Conservation (phyloP, 192 early-diverging fungal genomes). For the Diversispora epigaea region DNA sequence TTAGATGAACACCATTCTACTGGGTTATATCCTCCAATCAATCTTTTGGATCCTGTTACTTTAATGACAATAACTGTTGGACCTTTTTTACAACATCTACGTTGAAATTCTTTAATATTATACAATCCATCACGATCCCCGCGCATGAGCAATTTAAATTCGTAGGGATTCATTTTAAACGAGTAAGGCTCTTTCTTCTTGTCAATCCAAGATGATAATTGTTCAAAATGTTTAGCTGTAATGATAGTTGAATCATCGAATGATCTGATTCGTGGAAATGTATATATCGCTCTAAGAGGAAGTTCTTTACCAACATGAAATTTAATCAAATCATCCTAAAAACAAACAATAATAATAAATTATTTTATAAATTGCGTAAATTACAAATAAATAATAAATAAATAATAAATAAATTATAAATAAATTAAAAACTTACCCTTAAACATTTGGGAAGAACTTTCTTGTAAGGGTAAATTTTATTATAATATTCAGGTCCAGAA, state of each 20-base stretch:
- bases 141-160: conserved; percentile 13
- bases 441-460: conserved; percentile 25
- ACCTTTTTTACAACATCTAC: conserved; percentile 8
- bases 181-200: conserved; percentile 11
- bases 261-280: background rate
- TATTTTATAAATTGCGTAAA: too few relatives aligned
- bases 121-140: conserved; percentile 26
- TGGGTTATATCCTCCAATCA: conserved; percentile 31
- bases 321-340: too few relatives aligned
- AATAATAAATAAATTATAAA: too few relatives aligned
- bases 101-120: conserved; percentile 18
- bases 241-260: conserved; percentile 16
- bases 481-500: conserved; percentile 12
- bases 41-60: background rate
- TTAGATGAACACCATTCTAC: conserved; percentile 10
- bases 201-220: conserved; percentile 25
- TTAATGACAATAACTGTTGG: conserved; percentile 27
- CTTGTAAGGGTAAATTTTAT: conserved; percentile 12
- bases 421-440: background rate
- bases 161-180: background rate
- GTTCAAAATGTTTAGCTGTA: background rate
- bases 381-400: too few relatives aligned
- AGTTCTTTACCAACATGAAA: background rate
- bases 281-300: background rate
- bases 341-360: too few relatives aligned